Evolutionary conservation across 768 basidiomycete genomes (phyloP).

Genomic region (Tubosaeta sp.): DNA sequence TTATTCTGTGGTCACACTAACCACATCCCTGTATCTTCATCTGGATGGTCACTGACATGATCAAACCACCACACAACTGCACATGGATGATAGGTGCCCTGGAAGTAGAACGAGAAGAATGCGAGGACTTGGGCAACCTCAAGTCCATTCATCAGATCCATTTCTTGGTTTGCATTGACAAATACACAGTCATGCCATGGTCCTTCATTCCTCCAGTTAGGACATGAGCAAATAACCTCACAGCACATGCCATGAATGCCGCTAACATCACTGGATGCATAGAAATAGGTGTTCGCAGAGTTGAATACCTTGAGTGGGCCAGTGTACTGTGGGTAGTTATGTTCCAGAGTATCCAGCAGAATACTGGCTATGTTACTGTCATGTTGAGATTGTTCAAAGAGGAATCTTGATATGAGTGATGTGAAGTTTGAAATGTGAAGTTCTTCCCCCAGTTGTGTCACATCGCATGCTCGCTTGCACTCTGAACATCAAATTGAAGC

Average conservation of each 20-base stretch:
- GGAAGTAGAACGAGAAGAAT: slow-evolving; percentile 22
- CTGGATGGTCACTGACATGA: slow-evolving; percentile 10
- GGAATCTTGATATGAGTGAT: background rate
- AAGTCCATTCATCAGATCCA: slow-evolving; percentile 13
- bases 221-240: slow-evolving; percentile 20
- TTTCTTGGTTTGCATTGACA: slow-evolving; percentile 8
- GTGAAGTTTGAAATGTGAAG: background rate
- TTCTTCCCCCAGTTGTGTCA: background rate
- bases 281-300: slow-evolving; percentile 21
- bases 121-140: slow-evolving; percentile 10
- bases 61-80: slow-evolving; percentile 22
- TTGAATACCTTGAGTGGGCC: slow-evolving; percentile 14
- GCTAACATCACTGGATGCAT: slow-evolving; percentile 27
- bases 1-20: slow-evolving; percentile 12
- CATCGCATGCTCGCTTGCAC: background rate
- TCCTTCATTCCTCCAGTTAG: slow-evolving; percentile 12
- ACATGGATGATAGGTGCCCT: slow-evolving; percentile 12
- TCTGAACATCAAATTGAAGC: background rate
- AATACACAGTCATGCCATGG: slow-evolving; percentile 21
- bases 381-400: background rate
- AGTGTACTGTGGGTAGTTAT: background rate
- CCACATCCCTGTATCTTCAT: slow-evolving; percentile 30
- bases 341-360: background rate
- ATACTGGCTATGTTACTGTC: no score
- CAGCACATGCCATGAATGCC: slow-evolving; percentile 22